phyloP scores from a whole-genome alignment of 2,329 filamentous ascomycete genomes.

The Penicillium brasilianum region DNA sequence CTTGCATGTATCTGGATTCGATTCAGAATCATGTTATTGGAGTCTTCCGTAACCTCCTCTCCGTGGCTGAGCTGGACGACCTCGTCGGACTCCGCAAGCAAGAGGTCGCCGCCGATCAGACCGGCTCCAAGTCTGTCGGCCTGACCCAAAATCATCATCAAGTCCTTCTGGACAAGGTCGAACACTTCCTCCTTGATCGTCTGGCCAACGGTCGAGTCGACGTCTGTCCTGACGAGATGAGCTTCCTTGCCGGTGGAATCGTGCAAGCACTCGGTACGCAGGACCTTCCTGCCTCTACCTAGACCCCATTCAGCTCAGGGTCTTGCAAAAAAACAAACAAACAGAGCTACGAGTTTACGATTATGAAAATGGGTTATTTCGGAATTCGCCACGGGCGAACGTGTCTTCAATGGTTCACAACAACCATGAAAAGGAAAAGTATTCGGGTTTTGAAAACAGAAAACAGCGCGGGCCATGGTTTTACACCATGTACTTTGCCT shows the following conservation, averaged over 20 bases:
- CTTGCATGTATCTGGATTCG: constrained; percentile 43
- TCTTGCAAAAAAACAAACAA: constrained; percentile 2
- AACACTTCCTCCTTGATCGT: constrained; percentile 42
- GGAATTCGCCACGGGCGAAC: constrained; percentile 17
- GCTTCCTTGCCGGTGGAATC: constrained; percentile 48
- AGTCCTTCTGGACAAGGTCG: constrained; percentile 40
- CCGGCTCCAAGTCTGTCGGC: constrained; percentile 13
- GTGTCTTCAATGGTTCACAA: constrained; percentile 16
- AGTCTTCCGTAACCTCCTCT: constrained; percentile 47
- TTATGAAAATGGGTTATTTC: constrained; percentile 24
- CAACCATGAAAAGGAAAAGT: constrained; percentile 17
- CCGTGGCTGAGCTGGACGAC: constrained; percentile 43
- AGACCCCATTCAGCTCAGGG: neutral
- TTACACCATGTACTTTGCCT: constrained; percentile 14
- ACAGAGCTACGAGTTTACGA: constrained; percentile 30
- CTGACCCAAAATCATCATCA: constrained; percentile 20
- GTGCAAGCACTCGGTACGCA: constrained; percentile 38
- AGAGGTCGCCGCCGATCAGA: constrained; percentile 21
- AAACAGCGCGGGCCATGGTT: constrained; percentile 7
- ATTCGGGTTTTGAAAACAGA: constrained; percentile 6
- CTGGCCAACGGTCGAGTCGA: constrained; percentile 37
- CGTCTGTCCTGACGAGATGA: constrained; percentile 44
- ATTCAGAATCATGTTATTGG: constrained; percentile 47
- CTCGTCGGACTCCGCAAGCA: constrained; percentile 37
- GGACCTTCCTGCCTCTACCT: constrained; percentile 21